A percentile compares a stretch with the other conserved stretches of the same genome.
These are phyloP conservation scores for Davidsoniella eucalypti DNA, from an alignment of 2,329 filamentous ascomycete species.

Conservation along the genomic window DNA sequence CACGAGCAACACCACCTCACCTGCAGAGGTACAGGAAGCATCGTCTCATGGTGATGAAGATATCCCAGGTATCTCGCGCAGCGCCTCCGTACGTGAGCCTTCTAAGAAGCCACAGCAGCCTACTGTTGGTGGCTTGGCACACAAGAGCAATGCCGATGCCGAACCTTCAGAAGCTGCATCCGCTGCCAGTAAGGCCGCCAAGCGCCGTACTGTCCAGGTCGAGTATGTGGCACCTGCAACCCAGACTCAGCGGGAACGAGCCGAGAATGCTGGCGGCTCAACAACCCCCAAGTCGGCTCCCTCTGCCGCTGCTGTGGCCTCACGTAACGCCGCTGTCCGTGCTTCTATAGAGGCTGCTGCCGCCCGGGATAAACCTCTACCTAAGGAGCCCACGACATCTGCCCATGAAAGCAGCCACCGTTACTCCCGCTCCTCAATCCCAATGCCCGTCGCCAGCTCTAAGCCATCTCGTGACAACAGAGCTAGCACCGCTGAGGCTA, in stretches of 20 bases:
- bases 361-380: slow-evolving; percentile 39
- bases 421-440: slow-evolving; percentile 12
- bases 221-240: slow-evolving; percentile 91
- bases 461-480: slow-evolving; percentile 26
- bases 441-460: neutral
- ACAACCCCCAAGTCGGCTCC: slow-evolving; percentile 25
- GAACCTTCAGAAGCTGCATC: slow-evolving; percentile 35
- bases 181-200: slow-evolving; percentile 58
- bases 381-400: slow-evolving; percentile 30
- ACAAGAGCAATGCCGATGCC: slow-evolving; percentile 56
- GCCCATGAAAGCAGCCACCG: slow-evolving; percentile 16
- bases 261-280: slow-evolving; percentile 17
- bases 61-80: slow-evolving; percentile 53
- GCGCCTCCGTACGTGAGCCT: slow-evolving; percentile 80
- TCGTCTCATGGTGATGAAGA: slow-evolving; percentile 44
- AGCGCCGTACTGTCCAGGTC: slow-evolving; percentile 87
- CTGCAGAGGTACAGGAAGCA: slow-evolving; percentile 68
- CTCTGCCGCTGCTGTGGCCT: slow-evolving; percentile 28
- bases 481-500: slow-evolving; percentile 27
- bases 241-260: slow-evolving; percentile 57
- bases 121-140: slow-evolving; percentile 45
- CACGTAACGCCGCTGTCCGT: slow-evolving; percentile 29
- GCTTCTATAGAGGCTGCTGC: slow-evolving; percentile 30
- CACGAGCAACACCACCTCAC: slow-evolving; percentile 82
- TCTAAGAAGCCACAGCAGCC: slow-evolving; percentile 41